Base-by-base conservation (phyloP, 2,329 filamentous ascomycete species). In the Fusarium transvaalense region DNA sequence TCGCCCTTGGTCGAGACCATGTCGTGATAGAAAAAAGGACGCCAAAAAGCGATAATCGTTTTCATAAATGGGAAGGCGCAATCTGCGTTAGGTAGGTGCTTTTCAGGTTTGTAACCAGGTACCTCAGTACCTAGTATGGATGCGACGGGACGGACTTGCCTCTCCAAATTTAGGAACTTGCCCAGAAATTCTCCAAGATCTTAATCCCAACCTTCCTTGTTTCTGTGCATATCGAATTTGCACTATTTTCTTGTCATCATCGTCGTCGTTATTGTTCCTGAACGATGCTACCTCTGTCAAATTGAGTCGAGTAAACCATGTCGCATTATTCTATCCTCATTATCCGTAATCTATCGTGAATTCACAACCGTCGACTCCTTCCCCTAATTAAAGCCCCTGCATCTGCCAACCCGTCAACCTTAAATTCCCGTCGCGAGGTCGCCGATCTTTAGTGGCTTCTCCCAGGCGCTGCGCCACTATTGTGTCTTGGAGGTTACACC, bases 341-440 rank as follows among this genome's bases (percentile, higher is more conserved):
- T 51, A n/a, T n/a, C n/a, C n/a, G n/a, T n/a, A 50, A 37, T 17
- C 15, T 41, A 43, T 38, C 21, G 31, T 37, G 35, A 58, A 39
- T 19, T 56, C 13, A 47, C 32, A 21, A 38, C 34, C 39, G 14
- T 56, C 46, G 38, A 43, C 19, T 45, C 56, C 51, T 41, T 43
- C 12, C 27, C 53, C 64, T 61, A 61, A 64, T 52, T 52, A 56
- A 37, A 52, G 41, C 59, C 63, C 67, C 64, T 70, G 67, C 67
- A 70, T 52, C 52, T 69, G 66, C 61, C 66, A 64, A 43, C 65
- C 48, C 57, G 46, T 43, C 67, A 69, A 69, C 63, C 67, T 70
- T 70, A 70, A 64, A 60, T 64, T 29, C 57, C 38, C 17, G 27
- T 56, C 42, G 29, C 39, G 45, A 66, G 34, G 66, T 42, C 56